Conservation (phyloP, 2,329 filamentous ascomycete genomes). For the Neofusicoccum cordaticola region DNA sequence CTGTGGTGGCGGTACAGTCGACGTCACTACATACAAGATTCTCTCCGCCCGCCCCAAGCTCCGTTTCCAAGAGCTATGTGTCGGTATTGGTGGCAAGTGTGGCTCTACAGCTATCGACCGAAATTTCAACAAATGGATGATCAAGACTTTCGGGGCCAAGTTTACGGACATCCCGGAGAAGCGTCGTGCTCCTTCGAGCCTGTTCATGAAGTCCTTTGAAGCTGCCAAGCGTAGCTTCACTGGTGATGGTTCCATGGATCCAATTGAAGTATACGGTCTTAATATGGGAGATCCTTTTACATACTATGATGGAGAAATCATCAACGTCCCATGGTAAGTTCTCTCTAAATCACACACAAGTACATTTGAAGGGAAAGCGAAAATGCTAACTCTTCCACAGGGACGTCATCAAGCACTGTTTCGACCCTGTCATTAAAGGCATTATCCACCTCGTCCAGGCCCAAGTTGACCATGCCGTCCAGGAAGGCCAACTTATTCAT, state of each 20-base stretch:
- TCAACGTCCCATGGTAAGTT: conserved; percentile 14
- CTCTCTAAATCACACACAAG: too few relatives aligned
- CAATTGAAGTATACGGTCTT: too few relatives aligned
- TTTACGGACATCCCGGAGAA: conserved; percentile 25
- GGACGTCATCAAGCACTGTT: too few relatives aligned
- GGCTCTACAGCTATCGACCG: conserved; percentile 33
- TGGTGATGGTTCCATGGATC: too few relatives aligned
- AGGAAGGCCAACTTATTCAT: background rate
- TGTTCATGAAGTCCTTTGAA: conserved; percentile 38
- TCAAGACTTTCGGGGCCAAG: conserved; percentile 26
- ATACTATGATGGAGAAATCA: conserved; percentile 5
- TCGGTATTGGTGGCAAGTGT: background rate
- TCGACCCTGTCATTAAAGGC: conserved; percentile 6
- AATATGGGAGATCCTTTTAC: background rate
- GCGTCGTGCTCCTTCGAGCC: conserved; percentile 28
- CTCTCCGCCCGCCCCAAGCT: background rate
- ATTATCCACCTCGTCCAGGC: conserved; percentile 8
- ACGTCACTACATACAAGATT: conserved; percentile 21
- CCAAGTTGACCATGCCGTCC: background rate
- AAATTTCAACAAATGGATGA: conserved; percentile 31
- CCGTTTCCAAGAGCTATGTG: background rate
- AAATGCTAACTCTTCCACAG: too few relatives aligned
- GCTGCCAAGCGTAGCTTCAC: too few relatives aligned
- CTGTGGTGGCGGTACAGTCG: conserved; percentile 30
- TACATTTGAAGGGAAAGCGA: too few relatives aligned